phyloP scores from a whole-genome alignment of 1,284 basidiomycete species.

The Singerocomus rubriflavus region DNA sequence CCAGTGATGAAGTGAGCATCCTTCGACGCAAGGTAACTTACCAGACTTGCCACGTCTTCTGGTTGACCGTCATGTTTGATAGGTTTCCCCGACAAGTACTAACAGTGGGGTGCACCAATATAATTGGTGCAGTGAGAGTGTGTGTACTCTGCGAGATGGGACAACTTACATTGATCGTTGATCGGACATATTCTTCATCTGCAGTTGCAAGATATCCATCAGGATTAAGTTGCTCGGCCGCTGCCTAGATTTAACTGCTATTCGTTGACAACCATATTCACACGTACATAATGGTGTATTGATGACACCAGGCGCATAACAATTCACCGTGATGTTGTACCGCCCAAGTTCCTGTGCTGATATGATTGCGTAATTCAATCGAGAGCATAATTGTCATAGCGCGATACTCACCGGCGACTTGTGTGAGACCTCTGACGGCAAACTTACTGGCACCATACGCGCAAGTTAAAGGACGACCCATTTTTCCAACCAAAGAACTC shows the following conservation, averaged over 20 bases:
- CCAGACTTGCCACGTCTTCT: constrained; percentile 17
- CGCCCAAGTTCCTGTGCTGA: constrained; percentile 18
- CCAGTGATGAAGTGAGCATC: constrained; percentile 13
- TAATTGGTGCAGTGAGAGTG: not conserved
- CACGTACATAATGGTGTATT: constrained; percentile 16
- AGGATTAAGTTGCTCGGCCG: not conserved
- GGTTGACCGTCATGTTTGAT: constrained; percentile 3
- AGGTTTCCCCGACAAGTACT: not conserved
- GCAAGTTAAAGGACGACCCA: not conserved
- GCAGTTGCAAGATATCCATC: not conserved
- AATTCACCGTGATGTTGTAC: constrained; percentile 22
- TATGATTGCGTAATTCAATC: not conserved
- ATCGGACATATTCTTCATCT: constrained; percentile 3
- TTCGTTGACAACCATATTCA: not conserved
- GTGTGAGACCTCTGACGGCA: constrained; percentile 31
- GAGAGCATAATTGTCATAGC: not conserved
- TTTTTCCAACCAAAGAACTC: constrained; percentile 25
- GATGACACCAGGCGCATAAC: constrained; percentile 20
- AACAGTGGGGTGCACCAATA: not conserved
- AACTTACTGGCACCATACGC: constrained; percentile 32
- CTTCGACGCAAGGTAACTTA: constrained; percentile 21
- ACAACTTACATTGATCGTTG: constrained; percentile 3
- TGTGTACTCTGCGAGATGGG: not conserved
- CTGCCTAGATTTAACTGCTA: not conserved
- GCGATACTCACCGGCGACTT: constrained; percentile 17